Conservation (phyloP, 345 rosid species). For the Eucalyptus globulus region DNA sequence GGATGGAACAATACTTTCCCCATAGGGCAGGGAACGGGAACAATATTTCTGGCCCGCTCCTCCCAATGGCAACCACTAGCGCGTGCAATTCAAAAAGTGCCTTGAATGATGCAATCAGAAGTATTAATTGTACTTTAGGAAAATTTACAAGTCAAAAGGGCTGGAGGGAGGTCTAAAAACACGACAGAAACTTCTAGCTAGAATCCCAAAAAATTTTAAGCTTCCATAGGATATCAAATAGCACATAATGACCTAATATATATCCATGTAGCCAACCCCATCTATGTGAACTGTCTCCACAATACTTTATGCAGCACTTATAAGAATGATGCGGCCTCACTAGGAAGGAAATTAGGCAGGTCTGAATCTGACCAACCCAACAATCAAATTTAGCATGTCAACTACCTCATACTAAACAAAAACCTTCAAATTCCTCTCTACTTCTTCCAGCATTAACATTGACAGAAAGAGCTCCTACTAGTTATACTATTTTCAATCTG, state of each 20-base stretch:
- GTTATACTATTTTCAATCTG: too few species aligned
- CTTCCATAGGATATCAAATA: background rate
- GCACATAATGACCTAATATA: background rate
- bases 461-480: too few species aligned
- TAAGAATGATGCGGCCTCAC: background rate
- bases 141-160: background rate
- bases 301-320: background rate
- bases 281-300: background rate
- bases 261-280: background rate
- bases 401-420: too few species aligned
- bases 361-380: background rate
- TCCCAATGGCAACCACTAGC: background rate
- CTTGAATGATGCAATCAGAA: background rate
- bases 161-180: background rate
- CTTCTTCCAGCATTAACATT: too few species aligned
- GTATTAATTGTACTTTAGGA: background rate
- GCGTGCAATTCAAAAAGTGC: background rate
- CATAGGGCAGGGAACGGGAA: background rate
- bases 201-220: background rate
- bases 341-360: background rate
- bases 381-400: background rate
- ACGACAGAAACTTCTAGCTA: background rate
- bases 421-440: too few species aligned
- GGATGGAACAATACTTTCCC: background rate
- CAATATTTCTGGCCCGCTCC: background rate